phyloP scores from a whole-genome alignment of 495 filamentous ascomycete genomes.

The Umbilicaria muhlenbergii region DNA sequence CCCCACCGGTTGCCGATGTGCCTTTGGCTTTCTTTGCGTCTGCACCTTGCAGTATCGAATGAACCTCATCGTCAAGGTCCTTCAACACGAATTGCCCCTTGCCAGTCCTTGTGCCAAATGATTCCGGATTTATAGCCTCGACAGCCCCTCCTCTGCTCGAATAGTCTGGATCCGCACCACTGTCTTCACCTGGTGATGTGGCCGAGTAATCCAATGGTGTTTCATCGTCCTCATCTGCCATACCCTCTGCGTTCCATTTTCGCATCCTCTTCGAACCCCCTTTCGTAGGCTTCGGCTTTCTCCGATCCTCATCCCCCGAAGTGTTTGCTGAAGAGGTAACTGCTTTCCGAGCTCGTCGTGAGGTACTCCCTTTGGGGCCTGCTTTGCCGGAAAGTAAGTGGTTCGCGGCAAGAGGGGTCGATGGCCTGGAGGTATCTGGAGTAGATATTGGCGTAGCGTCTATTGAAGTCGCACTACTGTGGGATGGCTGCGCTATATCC shows the following conservation, averaged over 20 bases:
- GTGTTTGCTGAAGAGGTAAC: conserved; percentile 45
- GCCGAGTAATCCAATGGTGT: conserved; percentile 76
- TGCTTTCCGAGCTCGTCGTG: conserved; percentile 68
- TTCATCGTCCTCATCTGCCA: conserved; percentile 74
- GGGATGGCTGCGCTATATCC: conserved; percentile 29
- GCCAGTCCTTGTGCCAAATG: conserved; percentile 69
- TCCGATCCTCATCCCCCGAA: conserved; percentile 64
- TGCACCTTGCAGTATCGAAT: conserved; percentile 64
- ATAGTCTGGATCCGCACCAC: conserved; percentile 30
- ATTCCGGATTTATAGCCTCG: conserved; percentile 58
- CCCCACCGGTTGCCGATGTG: conserved; percentile 31
- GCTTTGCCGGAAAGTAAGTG: conserved; percentile 57
- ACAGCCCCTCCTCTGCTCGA: conserved; percentile 35
- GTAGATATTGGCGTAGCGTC: conserved; percentile 50
- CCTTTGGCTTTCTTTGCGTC: conserved; percentile 44
- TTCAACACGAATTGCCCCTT: conserved; percentile 90
- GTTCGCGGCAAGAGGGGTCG: conserved; percentile 41
- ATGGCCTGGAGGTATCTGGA: conserved; percentile 66
- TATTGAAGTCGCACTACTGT: conserved; percentile 30
- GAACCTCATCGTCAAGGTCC: conserved; percentile 85
- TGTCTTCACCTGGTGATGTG: conserved; percentile 25
- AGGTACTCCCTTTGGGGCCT: conserved; percentile 57
- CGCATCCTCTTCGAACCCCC: conserved; percentile 68
- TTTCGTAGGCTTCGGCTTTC: conserved; percentile 36
- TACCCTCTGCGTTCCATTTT: conserved; percentile 80